These are phyloP conservation scores for Puccinia coronata DNA, from an alignment of 1,284 basidiomycete species.

Conservation along the genomic window DNA sequence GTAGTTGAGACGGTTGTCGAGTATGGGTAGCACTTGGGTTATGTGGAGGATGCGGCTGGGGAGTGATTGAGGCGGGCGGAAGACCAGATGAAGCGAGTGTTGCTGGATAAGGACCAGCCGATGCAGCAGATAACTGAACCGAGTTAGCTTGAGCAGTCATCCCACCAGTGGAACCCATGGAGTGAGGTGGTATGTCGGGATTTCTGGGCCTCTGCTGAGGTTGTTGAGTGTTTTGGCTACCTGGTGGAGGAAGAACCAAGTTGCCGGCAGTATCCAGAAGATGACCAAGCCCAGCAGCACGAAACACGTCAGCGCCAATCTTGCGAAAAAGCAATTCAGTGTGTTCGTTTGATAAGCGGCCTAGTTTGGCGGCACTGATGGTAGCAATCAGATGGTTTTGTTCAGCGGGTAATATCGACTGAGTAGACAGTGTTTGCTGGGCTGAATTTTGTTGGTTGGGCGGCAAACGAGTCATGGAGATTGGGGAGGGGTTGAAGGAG, in stretches of 20 bases:
- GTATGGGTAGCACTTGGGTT: conserved; percentile 18
- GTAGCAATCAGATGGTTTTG: conserved; percentile 28
- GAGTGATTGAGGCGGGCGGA: conserved; percentile 29
- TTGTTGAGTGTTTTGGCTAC: conserved; percentile 21
- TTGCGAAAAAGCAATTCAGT: conserved; percentile 29
- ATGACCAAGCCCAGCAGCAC: conserved; percentile 23
- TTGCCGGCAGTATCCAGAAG: conserved; percentile 32
- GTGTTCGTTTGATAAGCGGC: conserved; percentile 30
- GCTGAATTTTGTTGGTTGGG: conserved; percentile 26
- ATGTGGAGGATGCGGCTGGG: conserved; percentile 37
- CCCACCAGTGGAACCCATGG: neutral
- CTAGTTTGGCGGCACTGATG: conserved; percentile 25
- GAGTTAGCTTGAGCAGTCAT: conserved; percentile 15
- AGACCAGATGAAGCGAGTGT: conserved; percentile 26
- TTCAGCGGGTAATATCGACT: conserved; percentile 3
- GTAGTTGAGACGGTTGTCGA: conserved; percentile 36
- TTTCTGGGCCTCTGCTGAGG: conserved; percentile 8
- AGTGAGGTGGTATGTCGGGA: neutral
- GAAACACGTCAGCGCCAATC: conserved; percentile 45
- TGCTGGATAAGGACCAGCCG: conserved; percentile 15
- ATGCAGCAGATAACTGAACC: neutral
- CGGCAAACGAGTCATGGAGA: conserved; percentile 14
- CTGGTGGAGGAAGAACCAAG: conserved; percentile 16
- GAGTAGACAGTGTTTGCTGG: conserved; percentile 19
- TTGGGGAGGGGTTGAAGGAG: conserved; percentile 25